A percentile compares a stretch with the other conserved stretches of the same genome.
phyloP scores from a whole-genome alignment of 116 monocot genomes.

The Thalassia testudinum region DNA sequence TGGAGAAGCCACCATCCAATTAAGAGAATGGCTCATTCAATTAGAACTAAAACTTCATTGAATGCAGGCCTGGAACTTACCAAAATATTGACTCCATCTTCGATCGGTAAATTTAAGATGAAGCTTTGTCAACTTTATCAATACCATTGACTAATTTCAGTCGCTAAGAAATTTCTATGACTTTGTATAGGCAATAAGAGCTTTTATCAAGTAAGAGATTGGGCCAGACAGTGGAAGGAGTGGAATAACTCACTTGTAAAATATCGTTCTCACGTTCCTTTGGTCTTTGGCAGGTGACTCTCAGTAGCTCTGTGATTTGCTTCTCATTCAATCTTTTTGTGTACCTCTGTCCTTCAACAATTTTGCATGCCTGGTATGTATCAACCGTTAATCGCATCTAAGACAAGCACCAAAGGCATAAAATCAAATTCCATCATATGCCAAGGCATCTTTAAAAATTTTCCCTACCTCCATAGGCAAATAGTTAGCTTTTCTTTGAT shows the following conservation, averaged over 20 bases:
- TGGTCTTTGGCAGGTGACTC: slow-evolving; percentile 42
- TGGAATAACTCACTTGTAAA: slow-evolving; percentile 30
- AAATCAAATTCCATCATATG: neutral
- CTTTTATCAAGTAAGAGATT: too few species aligned
- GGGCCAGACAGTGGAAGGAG: too few species aligned
- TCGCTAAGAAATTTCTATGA: too few species aligned
- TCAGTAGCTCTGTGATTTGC: slow-evolving; percentile 50
- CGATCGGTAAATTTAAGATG: too few species aligned
- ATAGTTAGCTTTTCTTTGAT: slow-evolving; percentile 38
- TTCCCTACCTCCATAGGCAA: slow-evolving; percentile 36
- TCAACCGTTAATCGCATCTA: neutral
- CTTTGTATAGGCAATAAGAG: too few species aligned
- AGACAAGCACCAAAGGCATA: neutral
- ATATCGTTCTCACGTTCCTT: slow-evolving; percentile 42
- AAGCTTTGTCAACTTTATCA: too few species aligned
- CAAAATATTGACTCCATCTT: too few species aligned
- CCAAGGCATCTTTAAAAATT: neutral
- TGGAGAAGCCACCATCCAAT: neutral
- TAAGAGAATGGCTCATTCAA: neutral
- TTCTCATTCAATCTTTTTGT: slow-evolving; percentile 53
- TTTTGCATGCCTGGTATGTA: slow-evolving; percentile 37
- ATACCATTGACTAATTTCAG: too few species aligned
- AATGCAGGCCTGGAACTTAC: too few species aligned
- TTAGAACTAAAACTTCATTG: too few species aligned
- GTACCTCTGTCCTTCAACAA: slow-evolving; percentile 45